Base-by-base conservation (phyloP, 2,329 filamentous ascomycete species). In the Colletotrichum echinochloae region DNA sequence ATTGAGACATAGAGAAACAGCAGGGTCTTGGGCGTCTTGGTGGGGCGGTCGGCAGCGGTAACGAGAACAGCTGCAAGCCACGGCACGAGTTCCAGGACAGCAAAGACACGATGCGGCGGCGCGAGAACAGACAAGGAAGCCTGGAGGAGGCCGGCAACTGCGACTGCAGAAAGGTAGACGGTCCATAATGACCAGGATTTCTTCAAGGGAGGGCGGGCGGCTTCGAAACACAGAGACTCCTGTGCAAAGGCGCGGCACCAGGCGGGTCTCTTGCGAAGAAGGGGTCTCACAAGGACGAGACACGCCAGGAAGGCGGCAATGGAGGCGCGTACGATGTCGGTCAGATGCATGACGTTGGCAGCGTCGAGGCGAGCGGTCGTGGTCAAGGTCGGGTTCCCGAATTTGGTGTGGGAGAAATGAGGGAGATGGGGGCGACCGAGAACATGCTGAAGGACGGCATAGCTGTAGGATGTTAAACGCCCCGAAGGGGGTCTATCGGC, bases 241-340 rank as follows among this genome's bases (percentile, higher is more conserved):
- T 78, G 75, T 3, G 84, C 84, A 69, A 86, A 86, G 1, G 81
- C 80, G 12, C 77, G 79, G 18, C 80, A 75, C 83, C 83, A 86
- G 52, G 75, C 77, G 0, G 84, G 83, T 1, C 81, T 75, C 3
- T 72, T 70, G 4, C 77, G 76, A 2, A 75, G 70, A 7, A 82
- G 65, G 3, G 73, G 75, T 5, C 73, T 66, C 60, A 66, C 33
- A 54, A 76, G 51, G 59, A 76, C 77, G 30, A 80, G 35, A 62
- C 81, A 78, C 20, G 82, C 60, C 23, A 79, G 66, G 28, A 77
- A 60, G 6, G 76, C 74, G 9, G 77, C 73, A 12, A 81, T 55
- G 6, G 81, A 74, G 37, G 77, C 77, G 62, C 79, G 76, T 9
- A 75, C 74, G 46, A 79, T 74, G 1, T 62, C 67, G 33, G 64